Base-by-base conservation (phyloP, 2,329 filamentous ascomycete genomes). In the Diaporthe sp. region DNA sequence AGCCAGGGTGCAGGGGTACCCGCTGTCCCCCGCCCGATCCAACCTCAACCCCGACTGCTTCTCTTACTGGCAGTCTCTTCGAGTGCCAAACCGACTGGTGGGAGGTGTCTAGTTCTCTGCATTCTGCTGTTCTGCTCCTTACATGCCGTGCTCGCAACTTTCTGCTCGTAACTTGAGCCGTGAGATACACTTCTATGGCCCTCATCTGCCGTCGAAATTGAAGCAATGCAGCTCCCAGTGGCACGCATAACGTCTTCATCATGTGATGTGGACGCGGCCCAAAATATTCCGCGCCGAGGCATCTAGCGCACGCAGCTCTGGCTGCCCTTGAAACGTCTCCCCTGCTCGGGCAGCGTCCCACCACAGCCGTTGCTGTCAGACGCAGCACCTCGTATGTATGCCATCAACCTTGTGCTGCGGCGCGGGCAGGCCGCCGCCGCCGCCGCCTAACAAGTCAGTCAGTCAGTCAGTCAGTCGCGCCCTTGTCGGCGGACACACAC, bases 381-480 rank as follows among this genome's bases (percentile, higher is more conserved):
- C 56, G 56, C 73, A 19, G 44, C 50, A 47, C 42, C 71, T 73
- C 65, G 71, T 75, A 70, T 66, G 56, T 59, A 73, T 75, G 71
- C 65, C 47, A 27, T 35, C 59, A 75, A 73, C 71, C 71, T 71
- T 75, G 71, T 75, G 58, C 53, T 13, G 27, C 42, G 15, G 13
- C n/a, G 19, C 55, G 35, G 39, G 51, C 35, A n/a, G 22, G 58
- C 51, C 61, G 25, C 68, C 44, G 37, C 51, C 22, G 61, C 25
- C 44, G 55, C 69, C 32, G 39, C 58, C 37, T 32, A 10, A 19
- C 13, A 27, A 19, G 15, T 19, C 42, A 17, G 3, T 7, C 42
- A 44, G 42, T 22, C n/a, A n/a, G 55, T 51, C 70, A 55, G 70
- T 69, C 73, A 55, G 25, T 22, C 44, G 37, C 15, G 37, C 44